Conservation (phyloP, 352 stramenopile genomes). For the Phytophthora meadii region DNA sequence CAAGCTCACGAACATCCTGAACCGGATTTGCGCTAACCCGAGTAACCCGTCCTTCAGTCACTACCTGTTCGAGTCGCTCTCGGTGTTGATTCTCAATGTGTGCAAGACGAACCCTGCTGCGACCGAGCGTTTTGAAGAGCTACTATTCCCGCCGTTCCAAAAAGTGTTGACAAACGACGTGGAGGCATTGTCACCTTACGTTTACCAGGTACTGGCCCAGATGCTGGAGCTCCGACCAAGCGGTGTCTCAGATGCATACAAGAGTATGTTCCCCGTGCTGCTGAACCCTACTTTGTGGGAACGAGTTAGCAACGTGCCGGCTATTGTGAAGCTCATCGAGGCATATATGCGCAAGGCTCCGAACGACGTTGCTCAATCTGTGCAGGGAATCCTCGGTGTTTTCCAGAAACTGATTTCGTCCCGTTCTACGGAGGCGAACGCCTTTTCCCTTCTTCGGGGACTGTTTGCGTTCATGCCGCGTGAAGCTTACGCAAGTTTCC, state of each 20-base stretch:
- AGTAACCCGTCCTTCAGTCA: conserved; percentile 99
- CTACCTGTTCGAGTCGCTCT: conserved; percentile 99
- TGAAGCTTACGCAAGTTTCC: conserved; percentile 71
- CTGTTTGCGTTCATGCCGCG: conserved; percentile 91
- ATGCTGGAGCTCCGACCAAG: conserved; percentile 95
- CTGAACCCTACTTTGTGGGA: conserved; percentile 96
- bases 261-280: conserved; percentile 94
- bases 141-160: conserved; percentile 98
- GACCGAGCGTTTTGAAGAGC: conserved; percentile 92
- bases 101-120: conserved; percentile 85
- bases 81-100: conserved; percentile 94
- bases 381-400: conserved; percentile 94
- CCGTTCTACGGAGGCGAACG: conserved; percentile 92
- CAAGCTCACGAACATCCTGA: conserved; percentile 94
- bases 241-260: conserved; percentile 93
- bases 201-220: conserved; percentile 99
- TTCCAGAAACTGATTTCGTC: conserved; percentile 98
- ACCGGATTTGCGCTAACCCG: conserved; percentile 96
- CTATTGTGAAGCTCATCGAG: conserved; percentile 96
- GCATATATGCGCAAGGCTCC: conserved; percentile 97
- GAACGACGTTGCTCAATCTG: conserved; percentile 83
- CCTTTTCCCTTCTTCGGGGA: conserved; percentile 93
- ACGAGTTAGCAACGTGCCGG: conserved; percentile 96
- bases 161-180: conserved; percentile 98
- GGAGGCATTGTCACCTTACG: conserved; percentile 94